Conservation (phyloP, 2,329 filamentous ascomycete genomes). For the Helicocarpus griseus region DNA sequence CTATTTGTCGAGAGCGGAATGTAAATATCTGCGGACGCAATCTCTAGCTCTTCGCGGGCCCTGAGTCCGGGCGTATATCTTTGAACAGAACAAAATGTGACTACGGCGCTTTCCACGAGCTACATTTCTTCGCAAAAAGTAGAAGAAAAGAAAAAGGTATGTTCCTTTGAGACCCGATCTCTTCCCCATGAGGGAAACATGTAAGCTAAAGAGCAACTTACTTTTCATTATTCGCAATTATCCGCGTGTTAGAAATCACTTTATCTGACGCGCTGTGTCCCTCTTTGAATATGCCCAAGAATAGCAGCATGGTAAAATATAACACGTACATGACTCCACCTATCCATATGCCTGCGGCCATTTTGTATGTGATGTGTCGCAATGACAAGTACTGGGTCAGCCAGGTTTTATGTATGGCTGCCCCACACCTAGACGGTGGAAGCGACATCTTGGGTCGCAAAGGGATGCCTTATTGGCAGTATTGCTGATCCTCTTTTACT, state of each 20-base stretch:
- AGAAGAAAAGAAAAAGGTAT: too few relatives aligned
- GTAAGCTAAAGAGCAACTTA: too few relatives aligned
- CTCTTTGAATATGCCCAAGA: not conserved
- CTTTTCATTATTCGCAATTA: slow-evolving; percentile 13
- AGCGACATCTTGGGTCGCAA: not conserved
- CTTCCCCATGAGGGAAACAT: too few relatives aligned
- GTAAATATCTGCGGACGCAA: too few relatives aligned
- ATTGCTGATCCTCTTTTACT: too few relatives aligned
- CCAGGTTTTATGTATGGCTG: not conserved
- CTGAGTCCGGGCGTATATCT: too few relatives aligned
- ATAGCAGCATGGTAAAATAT: slow-evolving; percentile 24
- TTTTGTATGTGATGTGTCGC: slow-evolving; percentile 32
- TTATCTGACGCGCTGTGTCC: not conserved
- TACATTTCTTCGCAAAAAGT: too few relatives aligned
- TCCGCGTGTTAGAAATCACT: not conserved
- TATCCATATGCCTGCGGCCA: slow-evolving; percentile 32
- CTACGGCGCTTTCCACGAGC: too few relatives aligned
- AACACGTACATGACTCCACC: slow-evolving; percentile 31
- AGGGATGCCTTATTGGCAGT: too few relatives aligned
- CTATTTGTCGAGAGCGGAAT: slow-evolving; percentile 5
- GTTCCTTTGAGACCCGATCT: too few relatives aligned
- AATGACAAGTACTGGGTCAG: not conserved
- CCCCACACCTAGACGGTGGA: not conserved
- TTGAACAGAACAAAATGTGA: too few relatives aligned
- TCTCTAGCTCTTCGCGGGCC: too few relatives aligned